Conservation (phyloP, 495 filamentous ascomycete genomes). For the Penicillium turbatum region DNA sequence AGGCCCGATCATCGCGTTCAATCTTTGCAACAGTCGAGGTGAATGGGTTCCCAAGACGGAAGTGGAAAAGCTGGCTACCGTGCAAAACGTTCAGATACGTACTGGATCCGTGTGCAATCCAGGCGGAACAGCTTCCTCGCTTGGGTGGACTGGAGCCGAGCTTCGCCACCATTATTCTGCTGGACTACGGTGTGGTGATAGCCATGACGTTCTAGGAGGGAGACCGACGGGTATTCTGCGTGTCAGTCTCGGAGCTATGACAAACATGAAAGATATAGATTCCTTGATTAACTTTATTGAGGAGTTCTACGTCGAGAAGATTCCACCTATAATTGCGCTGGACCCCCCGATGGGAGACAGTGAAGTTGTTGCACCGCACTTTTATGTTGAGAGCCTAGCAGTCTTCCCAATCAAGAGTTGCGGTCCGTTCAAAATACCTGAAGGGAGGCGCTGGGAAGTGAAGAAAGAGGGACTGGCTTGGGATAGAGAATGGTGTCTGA, state of each 20-base stretch:
- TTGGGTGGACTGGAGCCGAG: conserved; percentile 70
- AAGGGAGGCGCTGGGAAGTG: conserved; percentile 65
- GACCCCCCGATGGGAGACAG: conserved; percentile 16
- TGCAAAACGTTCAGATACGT: conserved; percentile 75
- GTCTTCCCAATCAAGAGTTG: conserved; percentile 91
- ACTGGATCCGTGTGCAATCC: conserved; percentile 91
- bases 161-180: conserved; percentile 75
- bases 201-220: conserved; percentile 74
- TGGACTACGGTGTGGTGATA: conserved; percentile 74
- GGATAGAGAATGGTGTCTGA: conserved; percentile 92
- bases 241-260: conserved; percentile 85
- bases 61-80: conserved; percentile 74
- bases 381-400: conserved; percentile 56
- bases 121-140: conserved; percentile 67
- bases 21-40: conserved; percentile 61
- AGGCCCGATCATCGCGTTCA: conserved; percentile 83
- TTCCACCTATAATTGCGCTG: conserved; percentile 20
- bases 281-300: conserved; percentile 64
- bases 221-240: conserved; percentile 86
- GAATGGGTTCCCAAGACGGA: conserved; percentile 77
- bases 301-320: conserved; percentile 69
- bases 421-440: conserved; percentile 67
- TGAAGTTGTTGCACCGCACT: conserved; percentile 21
- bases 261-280: conserved; percentile 69
- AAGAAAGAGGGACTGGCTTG: conserved; percentile 74